A percentile compares a stretch with the other conserved stretches of the same genome.
phyloP scores from a whole-genome alignment of 768 basidiomycete genomes.

The Kwoniella bestiolae region DNA sequence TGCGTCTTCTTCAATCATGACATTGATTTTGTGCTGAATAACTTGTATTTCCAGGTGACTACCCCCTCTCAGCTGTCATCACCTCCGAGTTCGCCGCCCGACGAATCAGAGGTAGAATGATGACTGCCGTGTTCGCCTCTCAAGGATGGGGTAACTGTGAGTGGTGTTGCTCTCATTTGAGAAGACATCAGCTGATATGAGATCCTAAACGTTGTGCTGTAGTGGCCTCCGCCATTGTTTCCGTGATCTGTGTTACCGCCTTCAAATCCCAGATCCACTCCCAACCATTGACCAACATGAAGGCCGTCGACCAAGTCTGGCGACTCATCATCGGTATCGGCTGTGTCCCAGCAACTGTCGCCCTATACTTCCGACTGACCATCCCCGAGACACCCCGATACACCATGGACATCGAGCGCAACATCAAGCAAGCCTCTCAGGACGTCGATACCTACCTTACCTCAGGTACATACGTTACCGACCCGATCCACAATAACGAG shows the following conservation, averaged over 20 bases:
- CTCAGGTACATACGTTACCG: constrained; percentile 60
- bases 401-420: constrained; percentile 90
- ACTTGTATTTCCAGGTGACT: too few relatives aligned
- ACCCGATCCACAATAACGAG: constrained; percentile 65
- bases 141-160: constrained; percentile 88
- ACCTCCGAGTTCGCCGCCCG: constrained; percentile 83
- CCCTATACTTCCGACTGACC: constrained; percentile 89
- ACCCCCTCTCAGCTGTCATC: constrained; percentile 82
- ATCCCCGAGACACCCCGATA: constrained; percentile 89
- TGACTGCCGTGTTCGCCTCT: constrained; percentile 83
- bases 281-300: constrained; percentile 56
- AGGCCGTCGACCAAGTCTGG: constrained; percentile 77
- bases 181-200: neutral
- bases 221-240: constrained; percentile 70
- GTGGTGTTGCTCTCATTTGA: constrained; percentile 37
- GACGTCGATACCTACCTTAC: constrained; percentile 75
- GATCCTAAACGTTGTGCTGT: neutral
- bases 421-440: constrained; percentile 71
- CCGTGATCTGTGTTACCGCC: constrained; percentile 67
- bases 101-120: constrained; percentile 76
- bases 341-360: constrained; percentile 76
- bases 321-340: constrained; percentile 86
- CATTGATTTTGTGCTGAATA: too few relatives aligned
- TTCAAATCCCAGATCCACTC: constrained; percentile 69
- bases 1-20: too few relatives aligned